Conservation (phyloP, 2,329 filamentous ascomycete species). For the Mycosphaerella arachidis region DNA sequence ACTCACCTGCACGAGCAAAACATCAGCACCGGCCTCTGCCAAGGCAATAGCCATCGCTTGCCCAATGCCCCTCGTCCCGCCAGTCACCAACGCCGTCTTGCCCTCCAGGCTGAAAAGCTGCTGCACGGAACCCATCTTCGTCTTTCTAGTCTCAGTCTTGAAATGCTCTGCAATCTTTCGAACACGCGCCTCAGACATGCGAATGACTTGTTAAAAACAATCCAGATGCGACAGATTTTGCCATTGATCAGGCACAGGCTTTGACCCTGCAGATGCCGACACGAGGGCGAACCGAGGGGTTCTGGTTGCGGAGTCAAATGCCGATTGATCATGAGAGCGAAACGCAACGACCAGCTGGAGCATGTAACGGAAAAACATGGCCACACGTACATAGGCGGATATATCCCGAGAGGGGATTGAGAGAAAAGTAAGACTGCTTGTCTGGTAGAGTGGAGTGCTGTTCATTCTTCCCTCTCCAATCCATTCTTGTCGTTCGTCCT, state of each 20-base stretch:
- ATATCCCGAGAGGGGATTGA: neutral
- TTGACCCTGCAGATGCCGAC: constrained; percentile 1
- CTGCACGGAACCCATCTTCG: constrained; percentile 33
- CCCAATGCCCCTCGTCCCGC: constrained; percentile 48
- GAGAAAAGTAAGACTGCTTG: neutral
- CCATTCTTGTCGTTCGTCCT: neutral
- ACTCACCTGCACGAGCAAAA: constrained; percentile 46
- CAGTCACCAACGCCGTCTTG: constrained; percentile 48
- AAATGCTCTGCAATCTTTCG: constrained; percentile 1
- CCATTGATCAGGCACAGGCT: neutral
- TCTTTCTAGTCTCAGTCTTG: neutral
- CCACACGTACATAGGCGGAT: neutral
- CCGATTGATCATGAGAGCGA: constrained; percentile 1
- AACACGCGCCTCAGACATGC: constrained; percentile 3
- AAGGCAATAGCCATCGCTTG: constrained; percentile 49
- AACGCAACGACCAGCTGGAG: neutral
- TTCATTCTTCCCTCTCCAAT: neutral
- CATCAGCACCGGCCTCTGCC: constrained; percentile 49
- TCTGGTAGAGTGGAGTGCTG: constrained; percentile 3
- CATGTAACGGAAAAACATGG: neutral
- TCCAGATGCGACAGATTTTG: neutral
- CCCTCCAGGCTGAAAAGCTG: constrained; percentile 48
- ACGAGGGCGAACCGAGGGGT: neutral
- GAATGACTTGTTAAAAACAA: neutral
- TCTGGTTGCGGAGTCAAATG: neutral